Evolutionary conservation across 2,329 filamentous ascomycete genomes (phyloP), one percentile per base, ranked within the genome.

Genomic region (Diaporthe ilicicola): DNA sequence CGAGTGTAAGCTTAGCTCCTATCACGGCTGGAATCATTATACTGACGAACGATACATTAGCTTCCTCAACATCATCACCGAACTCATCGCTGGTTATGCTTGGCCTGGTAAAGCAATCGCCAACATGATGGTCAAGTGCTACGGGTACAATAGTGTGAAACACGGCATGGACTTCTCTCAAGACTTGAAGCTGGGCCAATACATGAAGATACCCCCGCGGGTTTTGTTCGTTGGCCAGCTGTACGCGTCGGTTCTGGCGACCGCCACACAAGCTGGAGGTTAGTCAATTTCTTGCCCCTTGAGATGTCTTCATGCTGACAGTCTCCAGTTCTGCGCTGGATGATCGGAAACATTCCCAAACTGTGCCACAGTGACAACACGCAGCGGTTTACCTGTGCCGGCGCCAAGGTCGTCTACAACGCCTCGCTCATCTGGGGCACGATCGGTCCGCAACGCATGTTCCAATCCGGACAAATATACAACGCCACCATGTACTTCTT

Each of bases 211-310:
- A 9, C 78, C 78, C 1, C 78, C 78, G 0, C 75, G 78, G 8
- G 77, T 80, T 2, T 70, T 81, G 4, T 81, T 81, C 55, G 74
- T 76, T 15, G 79, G 78, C 2, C 79, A 81, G 73, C 74, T 81
- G 9, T 80, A 80, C 70, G 74, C 79, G 9, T 77, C 78, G 39
- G 70, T 81, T 9, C 73, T 80, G 2, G 79, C 79, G 2, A 79
- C 77, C 1, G 74, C 76, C 54, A 78, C 76, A 2, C 79, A 80
- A 68, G 78, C 77, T 9, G 79, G 78, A 55, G 78, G 78, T 79
- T 32, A 55, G 74, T 73, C 29, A 22, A 22, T 8, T 1, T 32
- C 22, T 22, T 19, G 6, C 10, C 17, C 9, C 4, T 22, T 12
- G 17, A 7, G 22, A 15, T 50, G 17, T 6, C 32, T 12, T 22